phyloP scores from a whole-genome alignment of 495 filamentous ascomycete genomes.

The Cercophora sp. region DNA sequence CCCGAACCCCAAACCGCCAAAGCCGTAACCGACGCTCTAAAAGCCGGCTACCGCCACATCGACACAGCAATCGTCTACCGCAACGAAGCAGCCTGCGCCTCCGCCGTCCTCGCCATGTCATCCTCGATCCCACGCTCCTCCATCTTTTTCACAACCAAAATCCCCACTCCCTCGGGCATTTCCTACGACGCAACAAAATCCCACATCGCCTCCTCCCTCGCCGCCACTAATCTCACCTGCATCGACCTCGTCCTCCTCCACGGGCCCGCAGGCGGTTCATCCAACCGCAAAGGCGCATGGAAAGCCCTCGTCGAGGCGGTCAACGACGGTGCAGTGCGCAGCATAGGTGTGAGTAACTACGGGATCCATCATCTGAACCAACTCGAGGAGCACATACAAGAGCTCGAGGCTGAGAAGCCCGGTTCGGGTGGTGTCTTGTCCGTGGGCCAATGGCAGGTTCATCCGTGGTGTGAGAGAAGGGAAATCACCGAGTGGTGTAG shows the following conservation, averaged over 20 bases:
- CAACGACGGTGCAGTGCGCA: slow-evolving; percentile 60
- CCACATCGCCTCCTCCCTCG: slow-evolving; percentile 49
- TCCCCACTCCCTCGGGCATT: slow-evolving; percentile 40
- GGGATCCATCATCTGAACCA: slow-evolving; percentile 67
- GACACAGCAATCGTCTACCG: slow-evolving; percentile 69
- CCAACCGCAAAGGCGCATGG: slow-evolving; percentile 58
- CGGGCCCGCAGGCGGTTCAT: slow-evolving; percentile 57
- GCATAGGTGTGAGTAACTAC: slow-evolving; percentile 66
- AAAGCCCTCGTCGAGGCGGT: slow-evolving; percentile 57
- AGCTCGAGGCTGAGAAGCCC: slow-evolving; percentile 48
- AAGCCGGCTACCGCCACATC: too few relatives aligned
- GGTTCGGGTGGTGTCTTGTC: slow-evolving; percentile 68
- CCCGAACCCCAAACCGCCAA: too few relatives aligned
- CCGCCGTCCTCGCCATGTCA: slow-evolving; percentile 49
- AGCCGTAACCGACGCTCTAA: too few relatives aligned
- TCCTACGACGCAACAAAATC: slow-evolving; percentile 48
- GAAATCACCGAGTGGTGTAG: slow-evolving; percentile 76
- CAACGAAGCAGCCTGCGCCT: slow-evolving; percentile 64
- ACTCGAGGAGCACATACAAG: slow-evolving; percentile 69
- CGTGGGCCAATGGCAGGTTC: slow-evolving; percentile 85
- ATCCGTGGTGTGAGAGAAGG: slow-evolving; percentile 76
- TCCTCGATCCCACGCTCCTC: slow-evolving; percentile 56
- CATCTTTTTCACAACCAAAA: slow-evolving; percentile 73
- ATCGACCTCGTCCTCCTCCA: slow-evolving; percentile 63
- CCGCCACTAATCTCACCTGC: slow-evolving; percentile 53